Base-by-base conservation (phyloP, 495 filamentous ascomycete genomes). In the Aspergillus nidulans region DNA sequence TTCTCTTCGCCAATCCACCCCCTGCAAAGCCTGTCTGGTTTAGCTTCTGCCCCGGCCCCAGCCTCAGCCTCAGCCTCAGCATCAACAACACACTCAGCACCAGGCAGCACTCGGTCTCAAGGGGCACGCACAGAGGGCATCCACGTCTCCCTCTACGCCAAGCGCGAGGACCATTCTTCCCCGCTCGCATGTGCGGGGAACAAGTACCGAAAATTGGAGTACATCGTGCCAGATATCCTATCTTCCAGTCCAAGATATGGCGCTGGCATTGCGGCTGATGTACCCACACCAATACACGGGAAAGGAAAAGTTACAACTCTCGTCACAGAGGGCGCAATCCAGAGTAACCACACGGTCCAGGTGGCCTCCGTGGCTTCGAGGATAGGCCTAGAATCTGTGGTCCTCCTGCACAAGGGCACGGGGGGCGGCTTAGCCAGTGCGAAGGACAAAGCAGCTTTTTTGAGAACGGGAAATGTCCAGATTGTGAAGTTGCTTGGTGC, bases 201-300 rank as follows among this genome's bases (percentile, higher is more conserved):
- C 60, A 75, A 75, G 63, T 72, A 73, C 59, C 70, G 72, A 43
- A 75, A 75, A 57, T 62, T 75, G 25, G 72, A 75, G 61, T 75
- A 75, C 58, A 66, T 75, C 23, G 55, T 73, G 13, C 70, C 70
- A 0, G 69, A 75, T 38, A 69, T 73, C 23, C 62, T 69, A 34
- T 64, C 60, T 26, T n/a, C 30, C 1, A 6, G n/a, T 1, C 28
- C 55, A 51, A 7, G 41, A 46, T 26, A 8, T 18, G 4, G 59
- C 54, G 18, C 53, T n/a, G 19, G 41, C 28, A 16, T 19, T 19
- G 40, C 19, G 41, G 24, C 18, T n/a, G 28, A 48, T 20, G 1
- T 7, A 1, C 47, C 47, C 2, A 23, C n/a, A 15, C 20, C 23
- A 10, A 6, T 16, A 6, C 19, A 19, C 7, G 24, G 9, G 28